These are phyloP conservation scores for Pyrenophora graminea DNA, from an alignment of 2,329 filamentous ascomycete species.

Conservation along the genomic window DNA sequence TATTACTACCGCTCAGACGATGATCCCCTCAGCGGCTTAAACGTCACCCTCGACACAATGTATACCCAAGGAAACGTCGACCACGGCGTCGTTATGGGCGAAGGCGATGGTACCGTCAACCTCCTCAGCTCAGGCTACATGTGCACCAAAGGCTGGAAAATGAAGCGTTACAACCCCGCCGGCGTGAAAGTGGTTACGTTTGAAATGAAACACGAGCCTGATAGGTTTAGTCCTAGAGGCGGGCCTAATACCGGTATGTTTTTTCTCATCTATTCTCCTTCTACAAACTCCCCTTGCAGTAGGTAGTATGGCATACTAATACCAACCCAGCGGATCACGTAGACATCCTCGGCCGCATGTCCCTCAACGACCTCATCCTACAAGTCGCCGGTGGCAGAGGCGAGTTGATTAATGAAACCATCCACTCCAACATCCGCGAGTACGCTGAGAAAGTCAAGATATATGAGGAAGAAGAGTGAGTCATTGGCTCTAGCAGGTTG, in stretches of 20 bases:
- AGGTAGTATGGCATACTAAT: slow-evolving; percentile 7
- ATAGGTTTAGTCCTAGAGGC: slow-evolving; percentile 81
- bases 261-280: neutral
- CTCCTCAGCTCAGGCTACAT: slow-evolving; percentile 93
- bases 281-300: too few species aligned
- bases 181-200: slow-evolving; percentile 79
- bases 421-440: slow-evolving; percentile 78
- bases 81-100: slow-evolving; percentile 91
- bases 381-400: slow-evolving; percentile 85
- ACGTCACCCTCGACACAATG: slow-evolving; percentile 61
- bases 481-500: too few species aligned
- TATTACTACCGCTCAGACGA: slow-evolving; percentile 86
- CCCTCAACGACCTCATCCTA: slow-evolving; percentile 87
- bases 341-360: slow-evolving; percentile 88
- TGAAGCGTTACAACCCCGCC: slow-evolving; percentile 91
- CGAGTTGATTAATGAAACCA: slow-evolving; percentile 73
- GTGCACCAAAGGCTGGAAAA: slow-evolving; percentile 93
- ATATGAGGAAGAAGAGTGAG: slow-evolving; percentile 57
- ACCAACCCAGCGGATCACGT: slow-evolving; percentile 77
- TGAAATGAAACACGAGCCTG: slow-evolving; percentile 97
- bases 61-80: slow-evolving; percentile 61
- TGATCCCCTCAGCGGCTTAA: slow-evolving; percentile 67
- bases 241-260: slow-evolving; percentile 65
- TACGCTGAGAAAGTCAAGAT: slow-evolving; percentile 86
- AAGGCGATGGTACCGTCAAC: slow-evolving; percentile 95